Conservation (phyloP, 768 basidiomycete species). For the Naganishia vishniacii region DNA sequence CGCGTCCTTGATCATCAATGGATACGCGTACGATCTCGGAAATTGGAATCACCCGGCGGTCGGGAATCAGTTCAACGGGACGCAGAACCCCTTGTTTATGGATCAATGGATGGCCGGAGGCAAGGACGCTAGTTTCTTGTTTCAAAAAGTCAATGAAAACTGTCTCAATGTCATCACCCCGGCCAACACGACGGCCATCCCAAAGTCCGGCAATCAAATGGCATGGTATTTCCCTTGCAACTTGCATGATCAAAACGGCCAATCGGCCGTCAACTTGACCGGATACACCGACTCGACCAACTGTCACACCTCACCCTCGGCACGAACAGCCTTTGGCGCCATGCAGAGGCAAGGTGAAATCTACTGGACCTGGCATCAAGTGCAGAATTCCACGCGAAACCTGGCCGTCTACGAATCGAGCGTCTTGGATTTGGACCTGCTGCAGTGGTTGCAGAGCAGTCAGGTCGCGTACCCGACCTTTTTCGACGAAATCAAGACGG, state of each 20-base stretch:
- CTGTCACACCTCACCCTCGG: slow-evolving; percentile 64
- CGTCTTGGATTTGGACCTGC: slow-evolving; percentile 81
- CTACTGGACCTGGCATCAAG: slow-evolving; percentile 87
- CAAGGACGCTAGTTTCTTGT: slow-evolving; percentile 88
- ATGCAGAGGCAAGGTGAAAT: slow-evolving; percentile 70
- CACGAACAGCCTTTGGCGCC: slow-evolving; percentile 56
- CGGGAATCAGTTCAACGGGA: slow-evolving; percentile 64
- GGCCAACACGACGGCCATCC: slow-evolving; percentile 65
- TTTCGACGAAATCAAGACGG: slow-evolving; percentile 69
- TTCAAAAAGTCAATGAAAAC: slow-evolving; percentile 82
- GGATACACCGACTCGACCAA: slow-evolving; percentile 61
- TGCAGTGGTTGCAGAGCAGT: slow-evolving; percentile 73
- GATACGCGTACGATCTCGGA: slow-evolving; percentile 85
- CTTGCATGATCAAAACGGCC: slow-evolving; percentile 68
- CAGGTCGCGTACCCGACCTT: slow-evolving; percentile 77
- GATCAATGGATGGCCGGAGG: slow-evolving; percentile 72
- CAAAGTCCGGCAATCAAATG: slow-evolving; percentile 57
- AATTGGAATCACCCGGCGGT: slow-evolving; percentile 76
- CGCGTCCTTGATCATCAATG: slow-evolving; percentile 85
- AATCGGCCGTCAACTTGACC: slow-evolving; percentile 60
- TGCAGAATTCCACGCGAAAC: slow-evolving; percentile 64
- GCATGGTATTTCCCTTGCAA: slow-evolving; percentile 99
- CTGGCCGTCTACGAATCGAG: slow-evolving; percentile 86
- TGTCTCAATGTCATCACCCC: slow-evolving; percentile 73
- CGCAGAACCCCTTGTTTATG: slow-evolving; percentile 73